These are phyloP conservation scores for Dittrichia graveolens DNA, from an alignment of 129 eudicot genomes.

Conservation along the genomic window DNA sequence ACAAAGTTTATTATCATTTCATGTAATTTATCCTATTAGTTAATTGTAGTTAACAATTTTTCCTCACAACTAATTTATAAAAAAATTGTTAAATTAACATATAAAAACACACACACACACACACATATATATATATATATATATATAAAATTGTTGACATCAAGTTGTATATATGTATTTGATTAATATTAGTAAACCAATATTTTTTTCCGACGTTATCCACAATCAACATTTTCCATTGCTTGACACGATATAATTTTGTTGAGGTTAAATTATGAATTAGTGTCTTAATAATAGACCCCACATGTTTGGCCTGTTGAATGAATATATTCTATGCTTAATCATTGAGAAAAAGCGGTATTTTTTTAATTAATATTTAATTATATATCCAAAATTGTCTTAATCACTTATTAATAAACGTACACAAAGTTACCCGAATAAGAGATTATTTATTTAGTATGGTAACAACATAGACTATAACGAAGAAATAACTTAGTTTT, in stretches of 20 bases:
- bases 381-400: slow-evolving; percentile 21
- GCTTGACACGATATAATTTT: slow-evolving; percentile 10
- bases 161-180: neutral
- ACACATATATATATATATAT: too few relatives aligned
- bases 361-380: slow-evolving; percentile 5
- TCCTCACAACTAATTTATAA: too few relatives aligned
- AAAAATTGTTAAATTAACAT: too few relatives aligned
- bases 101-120: too few relatives aligned
- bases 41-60: too few relatives aligned
- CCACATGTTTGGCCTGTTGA: slow-evolving; percentile 18
- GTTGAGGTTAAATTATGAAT: neutral
- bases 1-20: too few relatives aligned
- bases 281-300: slow-evolving; percentile 13
- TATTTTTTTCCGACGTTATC: slow-evolving; percentile 10
- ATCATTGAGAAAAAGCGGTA: slow-evolving; percentile 21
- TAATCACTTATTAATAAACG: slow-evolving; percentile 23
- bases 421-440: neutral
- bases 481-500: neutral
- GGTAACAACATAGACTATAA: slow-evolving; percentile 11
- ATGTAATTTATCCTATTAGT: too few relatives aligned
- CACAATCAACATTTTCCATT: slow-evolving; percentile 2
- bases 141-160: too few relatives aligned
- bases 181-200: neutral
- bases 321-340: slow-evolving; percentile 19
- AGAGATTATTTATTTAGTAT: slow-evolving; percentile 2